phyloP scores from a whole-genome alignment of 352 stramenopile species.

The Plasmopara halstedii region DNA sequence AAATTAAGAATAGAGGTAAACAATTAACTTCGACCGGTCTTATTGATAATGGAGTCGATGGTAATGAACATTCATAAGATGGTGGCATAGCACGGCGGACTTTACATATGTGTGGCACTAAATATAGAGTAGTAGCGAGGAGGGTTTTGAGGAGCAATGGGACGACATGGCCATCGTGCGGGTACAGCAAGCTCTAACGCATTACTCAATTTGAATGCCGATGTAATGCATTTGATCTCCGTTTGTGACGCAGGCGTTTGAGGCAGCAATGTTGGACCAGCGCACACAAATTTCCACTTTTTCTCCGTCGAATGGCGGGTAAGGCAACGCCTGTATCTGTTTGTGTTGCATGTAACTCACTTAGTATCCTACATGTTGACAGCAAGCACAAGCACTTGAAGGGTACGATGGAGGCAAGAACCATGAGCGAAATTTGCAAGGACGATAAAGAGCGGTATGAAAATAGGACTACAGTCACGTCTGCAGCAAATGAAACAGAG shows the following conservation, averaged over 20 bases:
- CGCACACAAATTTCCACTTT: slow-evolving; percentile 10
- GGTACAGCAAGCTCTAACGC: slow-evolving; percentile 19
- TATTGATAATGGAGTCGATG: slow-evolving; percentile 7
- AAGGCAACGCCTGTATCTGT: background rate
- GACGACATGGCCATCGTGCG: slow-evolving; percentile 78
- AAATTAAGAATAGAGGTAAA: too few relatives aligned
- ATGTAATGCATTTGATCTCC: background rate
- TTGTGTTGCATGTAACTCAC: background rate
- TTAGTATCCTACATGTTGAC: background rate
- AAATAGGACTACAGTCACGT: background rate
- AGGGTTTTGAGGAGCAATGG: slow-evolving; percentile 56
- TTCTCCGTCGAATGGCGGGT: slow-evolving; percentile 13
- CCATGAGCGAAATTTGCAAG: slow-evolving; percentile 2
- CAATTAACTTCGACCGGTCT: too few relatives aligned
- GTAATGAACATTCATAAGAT: background rate
- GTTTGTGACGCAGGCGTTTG: slow-evolving; percentile 43
- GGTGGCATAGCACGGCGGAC: background rate
- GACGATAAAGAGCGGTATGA: slow-evolving; percentile 2
- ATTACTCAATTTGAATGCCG: background rate
- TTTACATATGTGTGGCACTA: background rate
- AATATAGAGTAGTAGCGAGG: slow-evolving; percentile 38
- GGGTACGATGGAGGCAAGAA: slow-evolving; percentile 15
- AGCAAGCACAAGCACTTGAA: slow-evolving; percentile 22
- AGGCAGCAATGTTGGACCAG: slow-evolving; percentile 55
- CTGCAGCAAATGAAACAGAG: slow-evolving; percentile 2